phyloP scores from a whole-genome alignment of 257 asterid species.

The Lithospermum erythrorhizon region DNA sequence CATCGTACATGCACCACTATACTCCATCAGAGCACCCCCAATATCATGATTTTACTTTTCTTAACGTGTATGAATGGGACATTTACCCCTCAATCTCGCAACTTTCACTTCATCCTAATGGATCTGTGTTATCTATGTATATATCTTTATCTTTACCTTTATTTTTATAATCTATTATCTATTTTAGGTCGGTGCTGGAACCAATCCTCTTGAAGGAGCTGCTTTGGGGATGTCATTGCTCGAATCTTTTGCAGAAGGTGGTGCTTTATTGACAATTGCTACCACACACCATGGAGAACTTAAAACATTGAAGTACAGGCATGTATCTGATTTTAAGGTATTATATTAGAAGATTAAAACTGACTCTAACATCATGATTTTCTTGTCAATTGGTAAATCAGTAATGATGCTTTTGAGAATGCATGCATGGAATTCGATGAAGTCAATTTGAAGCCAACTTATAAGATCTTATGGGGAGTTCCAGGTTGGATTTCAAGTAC shows the following conservation, averaged over 20 bases:
- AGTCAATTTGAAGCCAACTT: slow-evolving; percentile 83
- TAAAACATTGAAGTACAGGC: slow-evolving; percentile 85
- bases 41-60: no score
- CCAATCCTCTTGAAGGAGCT: slow-evolving; percentile 97
- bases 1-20: no score
- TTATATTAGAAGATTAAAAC: slow-evolving; percentile 9
- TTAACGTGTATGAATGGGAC: no score
- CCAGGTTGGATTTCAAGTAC: slow-evolving; percentile 46
- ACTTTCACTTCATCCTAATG: no score
- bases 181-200: slow-evolving; percentile 93
- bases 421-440: slow-evolving; percentile 99
- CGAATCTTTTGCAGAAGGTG: slow-evolving; percentile 82
- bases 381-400: slow-evolving; percentile 30
- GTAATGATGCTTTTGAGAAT: slow-evolving; percentile 79
- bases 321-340: slow-evolving; percentile 27
- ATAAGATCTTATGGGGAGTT: slow-evolving; percentile 94
- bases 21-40: no score
- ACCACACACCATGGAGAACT: slow-evolving; percentile 98
- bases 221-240: slow-evolving; percentile 92
- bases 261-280: slow-evolving; percentile 72
- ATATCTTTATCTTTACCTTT: no score
- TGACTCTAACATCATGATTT: slow-evolving; percentile 16
- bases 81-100: no score
- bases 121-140: no score
- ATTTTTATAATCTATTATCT: slow-evolving; percentile 3